A percentile compares a stretch with the other conserved stretches of the same genome.
These are phyloP conservation scores for Tricholoma bakamatsutake DNA, from an alignment of 768 basidiomycete genomes.

Conservation along the genomic window DNA sequence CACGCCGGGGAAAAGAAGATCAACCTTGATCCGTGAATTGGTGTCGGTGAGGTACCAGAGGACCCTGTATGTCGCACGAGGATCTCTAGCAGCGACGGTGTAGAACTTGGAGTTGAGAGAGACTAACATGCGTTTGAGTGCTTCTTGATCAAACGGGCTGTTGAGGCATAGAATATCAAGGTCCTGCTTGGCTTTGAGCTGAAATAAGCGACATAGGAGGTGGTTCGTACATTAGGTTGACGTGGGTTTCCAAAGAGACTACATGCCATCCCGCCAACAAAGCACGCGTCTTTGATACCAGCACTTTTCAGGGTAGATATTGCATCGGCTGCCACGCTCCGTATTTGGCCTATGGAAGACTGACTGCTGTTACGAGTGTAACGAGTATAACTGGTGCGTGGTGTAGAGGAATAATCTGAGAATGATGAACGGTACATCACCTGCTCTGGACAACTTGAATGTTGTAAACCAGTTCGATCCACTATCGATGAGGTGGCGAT, in stretches of 20 bases:
- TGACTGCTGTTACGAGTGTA: background rate
- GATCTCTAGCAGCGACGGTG: conserved; percentile 23
- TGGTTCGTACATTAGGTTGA: conserved; percentile 3
- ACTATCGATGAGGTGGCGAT: too few species aligned
- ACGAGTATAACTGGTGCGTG: background rate
- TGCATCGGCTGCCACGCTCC: background rate
- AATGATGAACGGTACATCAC: background rate
- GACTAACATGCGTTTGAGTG: conserved; percentile 25
- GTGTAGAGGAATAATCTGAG: background rate
- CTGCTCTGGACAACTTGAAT: too few species aligned
- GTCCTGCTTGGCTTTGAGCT: conserved; percentile 19
- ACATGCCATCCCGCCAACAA: conserved; percentile 9
- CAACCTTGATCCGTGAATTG: conserved; percentile 10
- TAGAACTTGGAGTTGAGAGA: conserved; percentile 19
- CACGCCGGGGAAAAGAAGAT: conserved; percentile 13
- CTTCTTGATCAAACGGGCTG: conserved; percentile 16
- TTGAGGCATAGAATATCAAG: conserved; percentile 31
- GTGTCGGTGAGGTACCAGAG: conserved; percentile 8
- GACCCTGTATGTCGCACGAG: conserved; percentile 27
- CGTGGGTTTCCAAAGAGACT: conserved; percentile 3
- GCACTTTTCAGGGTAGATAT: background rate
- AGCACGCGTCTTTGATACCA: conserved; percentile 2
- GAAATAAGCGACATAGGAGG: background rate
- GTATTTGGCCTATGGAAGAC: background rate
- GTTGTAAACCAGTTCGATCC: too few species aligned